Base-by-base conservation (phyloP, 345 rosid species). In the Raphanus sativus region DNA sequence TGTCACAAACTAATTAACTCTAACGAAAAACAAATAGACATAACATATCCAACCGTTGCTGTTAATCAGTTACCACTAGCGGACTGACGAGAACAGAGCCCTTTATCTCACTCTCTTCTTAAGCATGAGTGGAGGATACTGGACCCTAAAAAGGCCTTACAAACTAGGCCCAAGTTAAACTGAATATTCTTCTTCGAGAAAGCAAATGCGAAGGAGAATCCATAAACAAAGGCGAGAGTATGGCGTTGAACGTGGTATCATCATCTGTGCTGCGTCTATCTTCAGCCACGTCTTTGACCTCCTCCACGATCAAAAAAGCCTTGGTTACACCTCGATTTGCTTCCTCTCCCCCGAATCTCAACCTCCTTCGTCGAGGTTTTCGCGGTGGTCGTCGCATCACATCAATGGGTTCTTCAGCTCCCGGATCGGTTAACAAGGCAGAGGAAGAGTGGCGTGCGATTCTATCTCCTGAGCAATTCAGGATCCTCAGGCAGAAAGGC, bases 381-480 rank as follows among this genome's bases (percentile, higher is more conserved):
- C n/a, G n/a, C n/a, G n/a, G n/a, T n/a, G n/a, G n/a, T 17, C 91
- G 82, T 55, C 64, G 75, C 33, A 74, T 85, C n/a, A 69, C 87
- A 0, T 84, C 91, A 63, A 87, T 89, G 97, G 86, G 77, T n/a
- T n/a, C n/a, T 52, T 1, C 77, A 8, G 84, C 85, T 77, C 48
- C 89, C 55, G 93, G 87, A 29, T 78, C 94, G 11, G 82, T 83
- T 58, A 87, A 79, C 69, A 95, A 90, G 78, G 82, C 99, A 0
- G 96, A 95, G 69, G 97, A 91, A 29, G 97, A 95, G 71, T 92
- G 99, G 99, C 94, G 89, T 8, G 90, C 91, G 13, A 42, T 90
- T 81, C 87, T 95, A 9, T 87, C 97, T 0, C 97, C 97, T 2
- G 88, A 92, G 71, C 99, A 92, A 77, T 92, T 95, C 63, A 84